These are phyloP conservation scores for Trichoderma koningii DNA, from an alignment of 2,329 filamentous ascomycete genomes.

Conservation along the genomic window DNA sequence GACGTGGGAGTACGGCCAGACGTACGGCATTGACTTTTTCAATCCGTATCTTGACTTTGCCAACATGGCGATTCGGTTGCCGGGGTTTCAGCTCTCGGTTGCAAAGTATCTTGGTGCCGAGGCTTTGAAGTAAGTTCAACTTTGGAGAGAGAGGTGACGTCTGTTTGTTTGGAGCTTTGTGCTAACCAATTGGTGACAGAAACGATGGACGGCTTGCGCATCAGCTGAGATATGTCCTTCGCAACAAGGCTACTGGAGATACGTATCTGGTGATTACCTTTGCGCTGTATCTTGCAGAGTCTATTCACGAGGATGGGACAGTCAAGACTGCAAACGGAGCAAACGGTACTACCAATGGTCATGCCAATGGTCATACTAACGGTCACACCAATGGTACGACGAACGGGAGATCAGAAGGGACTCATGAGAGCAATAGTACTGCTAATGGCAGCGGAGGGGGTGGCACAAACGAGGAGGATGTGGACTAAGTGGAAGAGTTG, in stretches of 20 bases:
- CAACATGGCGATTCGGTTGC: conserved; percentile 70
- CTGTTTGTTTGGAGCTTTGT: conserved; percentile 3
- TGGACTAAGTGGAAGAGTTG: conserved; percentile 42
- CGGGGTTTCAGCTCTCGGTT: conserved; percentile 71
- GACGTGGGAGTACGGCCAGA: conserved; percentile 56
- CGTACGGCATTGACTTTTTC: conserved; percentile 70
- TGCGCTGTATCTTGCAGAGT: conserved; percentile 70
- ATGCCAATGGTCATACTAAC: conserved; percentile 46
- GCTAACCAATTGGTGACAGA: conserved; percentile 33
- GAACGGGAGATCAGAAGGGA: not conserved
- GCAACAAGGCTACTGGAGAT: conserved; percentile 71
- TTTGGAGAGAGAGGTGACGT: not conserved
- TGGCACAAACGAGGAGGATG: conserved; percentile 45
- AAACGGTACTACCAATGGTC: conserved; percentile 26
- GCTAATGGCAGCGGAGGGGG: conserved; percentile 32
- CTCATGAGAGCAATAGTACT: conserved; percentile 30
- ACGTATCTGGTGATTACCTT: conserved; percentile 83
- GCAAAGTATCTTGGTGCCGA: conserved; percentile 82
- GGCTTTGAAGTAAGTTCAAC: conserved; percentile 63
- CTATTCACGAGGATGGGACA: conserved; percentile 61
- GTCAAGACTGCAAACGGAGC: conserved; percentile 48
- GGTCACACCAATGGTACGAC: conserved; percentile 49
- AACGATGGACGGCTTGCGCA: conserved; percentile 66
- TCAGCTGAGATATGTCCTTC: conserved; percentile 86
- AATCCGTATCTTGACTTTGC: conserved; percentile 89